Percentiles rank a stretch among this genome's conserved stretches.
phyloP scores from a whole-genome alignment of 2,329 filamentous ascomycete species.

The Aspergillus amoenus region DNA sequence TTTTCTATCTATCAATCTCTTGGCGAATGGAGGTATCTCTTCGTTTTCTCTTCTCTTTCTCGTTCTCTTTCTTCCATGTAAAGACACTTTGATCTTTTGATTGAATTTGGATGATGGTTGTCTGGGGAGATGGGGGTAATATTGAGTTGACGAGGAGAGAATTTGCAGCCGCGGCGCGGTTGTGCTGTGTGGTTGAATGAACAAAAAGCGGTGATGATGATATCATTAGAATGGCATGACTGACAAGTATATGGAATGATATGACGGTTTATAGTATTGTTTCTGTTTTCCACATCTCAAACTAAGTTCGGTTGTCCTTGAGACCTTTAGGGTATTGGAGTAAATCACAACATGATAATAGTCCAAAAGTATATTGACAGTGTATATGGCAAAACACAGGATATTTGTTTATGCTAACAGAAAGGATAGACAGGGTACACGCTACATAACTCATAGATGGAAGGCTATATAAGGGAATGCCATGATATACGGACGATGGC shows the following conservation, averaged over 20 bases:
- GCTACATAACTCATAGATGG: background rate
- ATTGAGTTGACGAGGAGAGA: background rate
- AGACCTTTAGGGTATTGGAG: background rate
- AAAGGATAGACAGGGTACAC: background rate
- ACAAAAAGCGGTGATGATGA: slow-evolving; percentile 15
- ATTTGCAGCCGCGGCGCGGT: slow-evolving; percentile 1
- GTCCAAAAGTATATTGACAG: background rate
- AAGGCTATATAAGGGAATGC: background rate
- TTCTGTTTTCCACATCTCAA: background rate
- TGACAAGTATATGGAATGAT: slow-evolving; percentile 28
- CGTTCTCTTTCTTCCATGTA: slow-evolving; percentile 18
- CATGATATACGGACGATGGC: too few species aligned
- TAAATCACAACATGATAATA: background rate
- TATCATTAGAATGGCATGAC: slow-evolving; percentile 28
- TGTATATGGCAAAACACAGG: background rate
- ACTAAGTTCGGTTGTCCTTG: too few species aligned
- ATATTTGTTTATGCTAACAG: background rate
- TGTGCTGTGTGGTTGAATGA: slow-evolving; percentile 4
- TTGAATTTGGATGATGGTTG: slow-evolving; percentile 18
- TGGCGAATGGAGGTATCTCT: slow-evolving; percentile 11
- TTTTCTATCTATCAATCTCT: slow-evolving; percentile 11
- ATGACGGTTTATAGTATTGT: slow-evolving; percentile 19
- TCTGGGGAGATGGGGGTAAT: slow-evolving; percentile 7
- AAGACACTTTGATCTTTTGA: slow-evolving; percentile 16
- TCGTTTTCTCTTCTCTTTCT: slow-evolving; percentile 13